Evolutionary conservation across 1,284 basidiomycete species (phyloP), one percentile per base, ranked within the genome.

Genomic region (Irpex lacteus): DNA sequence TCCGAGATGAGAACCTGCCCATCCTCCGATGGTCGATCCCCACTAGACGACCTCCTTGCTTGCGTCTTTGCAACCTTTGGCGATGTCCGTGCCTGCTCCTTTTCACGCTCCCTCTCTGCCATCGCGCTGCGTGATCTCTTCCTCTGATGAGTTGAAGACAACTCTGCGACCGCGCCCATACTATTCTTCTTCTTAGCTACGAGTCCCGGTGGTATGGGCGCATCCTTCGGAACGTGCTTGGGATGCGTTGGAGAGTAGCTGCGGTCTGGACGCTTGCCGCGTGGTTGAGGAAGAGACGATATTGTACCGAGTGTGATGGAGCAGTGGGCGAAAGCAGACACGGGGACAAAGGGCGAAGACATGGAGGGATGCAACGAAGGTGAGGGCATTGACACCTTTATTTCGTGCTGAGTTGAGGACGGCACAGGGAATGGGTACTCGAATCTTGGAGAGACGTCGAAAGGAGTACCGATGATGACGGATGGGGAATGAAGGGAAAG

Each of bases 401-500:
- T 40, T 0, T 66, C 69, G 62, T 62, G 34, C 49, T 21, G 13
- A 5, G 59, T 11, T 21, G 49, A 9, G 37, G 66, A 44, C 3
- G 32, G 32, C 32, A 63, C 19, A 3, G 75, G 74, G 68, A 76
- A 76, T 37, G 75, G 75, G 60, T 76, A 76, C 67, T 76, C 75
- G 68, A 76, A 76, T 53, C 74, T 72, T 8, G 75, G 72, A 5
- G 72, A 72, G 53, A 69, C 66, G 64, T 76, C 74, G 66, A 76
- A 73, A 13, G 75, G 75, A 1, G 75, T 76, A 63, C 75, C 75
- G 38, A 76, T 58, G 66, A 76, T 73, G 50, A 73, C 69, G 4
- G 74, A 74, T 9, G 75, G 75, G 4, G 75, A 76, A 67, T 76
- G 74, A 15, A 76, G 71, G 34, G 64, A 65, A 44, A 75, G 68